These are phyloP conservation scores for Candida tetrigidarum DNA, from an alignment of 1,139 yeast species.

Conservation along the genomic window DNA sequence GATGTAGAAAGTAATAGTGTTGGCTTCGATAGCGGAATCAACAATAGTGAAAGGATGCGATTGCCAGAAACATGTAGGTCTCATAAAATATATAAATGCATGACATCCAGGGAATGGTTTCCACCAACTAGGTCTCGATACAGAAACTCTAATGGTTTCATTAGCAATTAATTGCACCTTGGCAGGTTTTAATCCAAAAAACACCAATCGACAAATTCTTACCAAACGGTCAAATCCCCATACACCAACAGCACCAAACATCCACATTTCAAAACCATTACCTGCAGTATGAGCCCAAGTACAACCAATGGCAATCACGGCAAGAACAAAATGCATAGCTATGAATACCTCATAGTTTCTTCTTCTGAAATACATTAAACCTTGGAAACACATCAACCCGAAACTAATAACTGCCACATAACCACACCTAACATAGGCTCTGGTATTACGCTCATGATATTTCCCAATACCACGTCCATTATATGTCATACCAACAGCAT, in stretches of 20 bases:
- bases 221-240: conserved; percentile 66
- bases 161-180: conserved; percentile 50
- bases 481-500: conserved; percentile 55
- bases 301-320: conserved; percentile 57
- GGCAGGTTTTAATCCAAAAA: conserved; percentile 56
- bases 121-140: conserved; percentile 42
- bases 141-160: conserved; percentile 46
- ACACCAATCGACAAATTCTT: conserved; percentile 50
- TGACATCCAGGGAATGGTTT: conserved; percentile 43
- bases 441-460: conserved; percentile 37
- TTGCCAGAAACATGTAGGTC: conserved; percentile 55
- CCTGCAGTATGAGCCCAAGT: conserved; percentile 60
- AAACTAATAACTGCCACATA: conserved; percentile 47
- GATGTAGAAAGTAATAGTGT: conserved; percentile 38
- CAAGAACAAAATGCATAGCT: conserved; percentile 59
- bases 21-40: conserved; percentile 32
- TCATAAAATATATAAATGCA: conserved; percentile 43
- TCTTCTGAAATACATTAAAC: conserved; percentile 55
- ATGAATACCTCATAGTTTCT: conserved; percentile 67
- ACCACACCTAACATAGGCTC: conserved; percentile 58
- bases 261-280: conserved; percentile 50
- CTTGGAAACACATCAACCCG: conserved; percentile 47
- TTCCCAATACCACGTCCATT: conserved; percentile 40
- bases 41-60: conserved; percentile 61
- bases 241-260: conserved; percentile 56